A percentile compares a stretch with the other conserved stretches of the same genome.
These are phyloP conservation scores for Aspergillus mulundensis DNA, from an alignment of 495 filamentous ascomycete species.

Conservation along the genomic window DNA sequence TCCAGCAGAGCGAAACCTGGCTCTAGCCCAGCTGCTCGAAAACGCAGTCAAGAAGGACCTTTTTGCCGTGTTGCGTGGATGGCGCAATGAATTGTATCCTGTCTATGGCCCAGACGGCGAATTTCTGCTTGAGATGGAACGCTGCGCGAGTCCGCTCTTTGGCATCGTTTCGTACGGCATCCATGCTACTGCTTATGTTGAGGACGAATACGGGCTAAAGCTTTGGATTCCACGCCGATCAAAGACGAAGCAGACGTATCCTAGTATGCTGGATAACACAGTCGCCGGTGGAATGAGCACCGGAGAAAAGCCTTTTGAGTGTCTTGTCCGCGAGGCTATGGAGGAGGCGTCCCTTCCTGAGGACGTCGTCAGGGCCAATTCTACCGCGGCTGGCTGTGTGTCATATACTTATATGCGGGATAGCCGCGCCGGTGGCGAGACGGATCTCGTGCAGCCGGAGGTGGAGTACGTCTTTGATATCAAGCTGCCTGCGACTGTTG, in stretches of 20 bases:
- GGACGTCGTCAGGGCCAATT: conserved; percentile 56
- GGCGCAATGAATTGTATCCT: conserved; percentile 85
- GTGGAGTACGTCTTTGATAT: conserved; percentile 90
- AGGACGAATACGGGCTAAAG: conserved; percentile 57
- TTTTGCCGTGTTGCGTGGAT: conserved; percentile 74
- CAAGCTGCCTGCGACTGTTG: conserved; percentile 62
- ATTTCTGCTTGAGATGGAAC: conserved; percentile 73
- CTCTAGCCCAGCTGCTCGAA: conserved; percentile 54
- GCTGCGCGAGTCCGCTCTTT: conserved; percentile 73
- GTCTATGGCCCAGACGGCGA: conserved; percentile 65
- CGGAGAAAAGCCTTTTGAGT: conserved; percentile 70
- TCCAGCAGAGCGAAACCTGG: conserved; percentile 54
- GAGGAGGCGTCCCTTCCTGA: conserved; percentile 89
- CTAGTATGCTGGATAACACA: conserved; percentile 86
- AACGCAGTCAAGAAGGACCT: conserved; percentile 59
- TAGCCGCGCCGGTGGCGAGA: conserved; percentile 74
- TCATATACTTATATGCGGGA: conserved; percentile 85
- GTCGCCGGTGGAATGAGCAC: conserved; percentile 87
- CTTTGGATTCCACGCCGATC: conserved; percentile 83
- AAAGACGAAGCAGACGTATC: conserved; percentile 75
- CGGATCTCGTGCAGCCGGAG: conserved; percentile 85
- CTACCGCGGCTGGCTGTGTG: conserved; percentile 61
- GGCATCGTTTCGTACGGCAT: conserved; percentile 86
- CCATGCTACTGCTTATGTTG: conserved; percentile 77
- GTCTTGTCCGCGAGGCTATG: conserved; percentile 75